These are phyloP conservation scores for Lecanoromycetidae sp. DNA, from an alignment of 2,329 filamentous ascomycete genomes.

Conservation along the genomic window DNA sequence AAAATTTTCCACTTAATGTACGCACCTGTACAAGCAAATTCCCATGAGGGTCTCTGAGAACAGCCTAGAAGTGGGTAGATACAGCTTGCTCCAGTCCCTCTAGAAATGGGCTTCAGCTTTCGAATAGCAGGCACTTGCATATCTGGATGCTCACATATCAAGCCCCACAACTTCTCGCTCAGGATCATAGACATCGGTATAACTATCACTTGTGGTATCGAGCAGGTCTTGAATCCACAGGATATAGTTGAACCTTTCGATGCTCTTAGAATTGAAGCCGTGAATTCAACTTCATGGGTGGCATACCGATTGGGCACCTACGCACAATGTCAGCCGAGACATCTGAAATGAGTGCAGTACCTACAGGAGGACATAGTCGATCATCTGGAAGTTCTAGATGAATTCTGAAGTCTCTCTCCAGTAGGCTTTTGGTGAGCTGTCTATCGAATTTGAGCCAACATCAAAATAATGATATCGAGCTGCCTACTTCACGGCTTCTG, in stretches of 20 bases:
- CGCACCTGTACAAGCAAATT: conserved; percentile 54
- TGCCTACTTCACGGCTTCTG: conserved; percentile 57
- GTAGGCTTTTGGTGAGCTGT: conserved; percentile 62
- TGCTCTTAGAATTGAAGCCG: background rate
- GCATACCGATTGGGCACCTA: conserved; percentile 36
- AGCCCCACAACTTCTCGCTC: conserved; percentile 36
- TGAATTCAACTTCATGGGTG: no score
- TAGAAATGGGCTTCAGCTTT: conserved; percentile 20
- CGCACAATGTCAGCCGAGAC: background rate
- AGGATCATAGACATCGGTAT: conserved; percentile 40
- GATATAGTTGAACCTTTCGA: conserved; percentile 71
- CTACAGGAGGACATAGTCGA: conserved; percentile 73
- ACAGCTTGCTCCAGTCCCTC: conserved; percentile 76
- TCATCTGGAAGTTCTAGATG: conserved; percentile 59
- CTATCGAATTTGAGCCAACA: conserved; percentile 24
- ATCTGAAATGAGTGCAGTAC: conserved; percentile 17
- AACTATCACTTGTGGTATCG: conserved; percentile 49
- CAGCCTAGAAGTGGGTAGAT: conserved; percentile 83
- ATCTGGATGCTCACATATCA: conserved; percentile 47
- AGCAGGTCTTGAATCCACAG: conserved; percentile 75
- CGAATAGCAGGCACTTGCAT: background rate
- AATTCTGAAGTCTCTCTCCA: conserved; percentile 64
- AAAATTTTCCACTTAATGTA: background rate
- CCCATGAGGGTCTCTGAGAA: conserved; percentile 55
- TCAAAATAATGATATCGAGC: background rate